These are phyloP conservation scores for Graphium sp. DNA, from an alignment of 2,329 filamentous ascomycete genomes.

Conservation along the genomic window DNA sequence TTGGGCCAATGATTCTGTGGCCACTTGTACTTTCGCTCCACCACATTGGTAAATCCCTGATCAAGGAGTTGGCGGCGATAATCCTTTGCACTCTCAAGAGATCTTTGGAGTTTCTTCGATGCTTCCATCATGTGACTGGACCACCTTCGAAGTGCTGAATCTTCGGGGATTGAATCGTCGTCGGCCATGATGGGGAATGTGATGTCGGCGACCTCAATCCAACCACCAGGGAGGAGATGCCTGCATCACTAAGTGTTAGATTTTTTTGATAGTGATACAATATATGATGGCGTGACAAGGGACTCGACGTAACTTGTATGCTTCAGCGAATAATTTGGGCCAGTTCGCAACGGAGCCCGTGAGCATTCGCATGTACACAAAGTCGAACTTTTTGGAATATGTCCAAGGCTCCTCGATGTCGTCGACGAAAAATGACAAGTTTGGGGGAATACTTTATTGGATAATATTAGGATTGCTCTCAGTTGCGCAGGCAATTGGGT, in stretches of 20 bases:
- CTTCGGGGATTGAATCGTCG: constrained; percentile 13
- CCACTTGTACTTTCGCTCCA: constrained; percentile 27
- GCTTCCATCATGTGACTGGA: constrained; percentile 13
- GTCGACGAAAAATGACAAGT: constrained; percentile 28
- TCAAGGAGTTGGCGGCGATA: constrained; percentile 23
- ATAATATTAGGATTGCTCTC: not conserved
- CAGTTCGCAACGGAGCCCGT: constrained; percentile 12
- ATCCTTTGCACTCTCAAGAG: constrained; percentile 11
- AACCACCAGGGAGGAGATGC: constrained; percentile 15
- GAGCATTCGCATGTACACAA: constrained; percentile 17
- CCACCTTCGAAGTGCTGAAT: constrained; percentile 12
- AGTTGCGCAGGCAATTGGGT: not conserved
- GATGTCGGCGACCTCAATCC: constrained; percentile 15
- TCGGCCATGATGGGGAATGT: constrained; percentile 12
- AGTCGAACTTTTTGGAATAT: constrained; percentile 19
- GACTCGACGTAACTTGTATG: no score
- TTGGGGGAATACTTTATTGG: constrained; percentile 25
- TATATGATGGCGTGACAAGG: no score
- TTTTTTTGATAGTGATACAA: not conserved
- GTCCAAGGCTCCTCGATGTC: constrained; percentile 22
- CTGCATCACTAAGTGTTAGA: not conserved
- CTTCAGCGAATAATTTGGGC: constrained; percentile 17
- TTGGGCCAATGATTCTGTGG: constrained; percentile 34
- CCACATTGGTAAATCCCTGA: constrained; percentile 35
- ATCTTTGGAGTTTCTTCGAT: constrained; percentile 12